phyloP scores from a whole-genome alignment of 2,329 filamentous ascomycete species.

The Calcarisporium arbuscula region DNA sequence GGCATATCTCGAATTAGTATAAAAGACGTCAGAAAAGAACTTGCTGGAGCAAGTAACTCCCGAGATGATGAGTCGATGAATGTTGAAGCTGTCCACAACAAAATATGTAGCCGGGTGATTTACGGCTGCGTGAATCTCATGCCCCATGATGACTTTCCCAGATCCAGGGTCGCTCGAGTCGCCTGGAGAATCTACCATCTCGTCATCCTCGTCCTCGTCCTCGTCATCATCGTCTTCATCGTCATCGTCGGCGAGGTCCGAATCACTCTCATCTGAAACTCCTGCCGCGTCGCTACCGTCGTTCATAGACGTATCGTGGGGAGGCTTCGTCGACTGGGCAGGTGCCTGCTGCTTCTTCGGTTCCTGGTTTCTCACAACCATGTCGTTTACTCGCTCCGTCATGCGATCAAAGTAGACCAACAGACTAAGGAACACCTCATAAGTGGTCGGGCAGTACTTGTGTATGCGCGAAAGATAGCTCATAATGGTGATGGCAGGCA shows the following conservation, averaged over 20 bases:
- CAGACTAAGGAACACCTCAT: conserved; percentile 92
- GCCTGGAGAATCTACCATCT: conserved; percentile 24
- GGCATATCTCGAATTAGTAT: conserved; percentile 97
- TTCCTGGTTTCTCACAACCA: conserved; percentile 63
- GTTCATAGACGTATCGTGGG: conserved; percentile 24
- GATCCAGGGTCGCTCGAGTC: conserved; percentile 17
- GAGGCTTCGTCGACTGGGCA: conserved; percentile 8
- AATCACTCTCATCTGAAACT: conserved; percentile 40
- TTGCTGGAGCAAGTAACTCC: conserved; percentile 98
- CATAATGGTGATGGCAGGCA: conserved; percentile 91
- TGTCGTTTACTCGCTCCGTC: conserved; percentile 89
- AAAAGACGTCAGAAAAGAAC: conserved; percentile 98
- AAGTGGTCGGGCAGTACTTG: conserved; percentile 97
- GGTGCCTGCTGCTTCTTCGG: conserved; percentile 29
- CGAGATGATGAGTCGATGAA: conserved; percentile 91
- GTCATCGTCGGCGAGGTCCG: conserved; percentile 44
- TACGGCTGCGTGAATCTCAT: conserved; percentile 16
- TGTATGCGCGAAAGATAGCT: conserved; percentile 95
- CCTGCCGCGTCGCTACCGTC: conserved; percentile 14
- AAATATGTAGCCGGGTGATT: conserved; percentile 55
- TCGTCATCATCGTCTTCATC: conserved; percentile 29
- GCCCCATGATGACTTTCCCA: conserved; percentile 13
- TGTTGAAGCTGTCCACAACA: conserved; percentile 98
- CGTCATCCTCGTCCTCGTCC: conserved; percentile 23
- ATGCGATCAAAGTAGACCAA: conserved; percentile 98